Evolutionary conservation across 2,329 filamentous ascomycete genomes (phyloP).

Genomic region (Penicillium sp.): DNA sequence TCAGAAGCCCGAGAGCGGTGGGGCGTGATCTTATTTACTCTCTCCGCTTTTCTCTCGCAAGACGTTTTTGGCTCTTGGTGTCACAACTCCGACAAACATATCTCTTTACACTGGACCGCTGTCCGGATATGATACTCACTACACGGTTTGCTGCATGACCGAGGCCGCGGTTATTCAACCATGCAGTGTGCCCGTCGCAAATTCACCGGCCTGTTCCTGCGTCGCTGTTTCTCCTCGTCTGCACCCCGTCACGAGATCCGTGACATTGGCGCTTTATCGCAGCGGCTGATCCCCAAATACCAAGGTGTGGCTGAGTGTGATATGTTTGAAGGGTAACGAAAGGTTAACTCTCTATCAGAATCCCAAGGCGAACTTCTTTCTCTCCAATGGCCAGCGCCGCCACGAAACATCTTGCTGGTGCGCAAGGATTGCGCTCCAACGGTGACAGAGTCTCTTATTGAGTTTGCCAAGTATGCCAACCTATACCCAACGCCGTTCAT

Average conservation of each 20-base stretch:
- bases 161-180: conserved; percentile 2
- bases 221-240: conserved; percentile 46
- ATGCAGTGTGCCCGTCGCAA: conserved; percentile 24
- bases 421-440: conserved; percentile 63
- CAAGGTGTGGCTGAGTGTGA: conserved; percentile 51
- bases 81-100: neutral
- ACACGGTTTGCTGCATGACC: neutral
- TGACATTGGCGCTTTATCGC: conserved; percentile 45
- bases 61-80: neutral
- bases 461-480: conserved; percentile 52
- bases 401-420: conserved; percentile 67
- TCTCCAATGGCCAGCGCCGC: conserved; percentile 67
- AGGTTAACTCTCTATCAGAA: conserved; percentile 41
- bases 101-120: too few relatives aligned
- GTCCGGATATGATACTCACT: conserved; percentile 1
- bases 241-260: conserved; percentile 43
- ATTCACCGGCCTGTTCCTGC: conserved; percentile 8
- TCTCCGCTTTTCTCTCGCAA: neutral
- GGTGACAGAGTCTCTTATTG: conserved; percentile 58
- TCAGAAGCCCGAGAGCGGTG: conserved; percentile 5
- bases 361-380: conserved; percentile 63
- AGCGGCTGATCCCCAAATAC: conserved; percentile 63
- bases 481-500: conserved; percentile 2
- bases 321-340: neutral
- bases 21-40: neutral